Evolutionary conservation across 2,329 filamentous ascomycete species (phyloP).

Genomic region (Beauveria varroae): DNA sequence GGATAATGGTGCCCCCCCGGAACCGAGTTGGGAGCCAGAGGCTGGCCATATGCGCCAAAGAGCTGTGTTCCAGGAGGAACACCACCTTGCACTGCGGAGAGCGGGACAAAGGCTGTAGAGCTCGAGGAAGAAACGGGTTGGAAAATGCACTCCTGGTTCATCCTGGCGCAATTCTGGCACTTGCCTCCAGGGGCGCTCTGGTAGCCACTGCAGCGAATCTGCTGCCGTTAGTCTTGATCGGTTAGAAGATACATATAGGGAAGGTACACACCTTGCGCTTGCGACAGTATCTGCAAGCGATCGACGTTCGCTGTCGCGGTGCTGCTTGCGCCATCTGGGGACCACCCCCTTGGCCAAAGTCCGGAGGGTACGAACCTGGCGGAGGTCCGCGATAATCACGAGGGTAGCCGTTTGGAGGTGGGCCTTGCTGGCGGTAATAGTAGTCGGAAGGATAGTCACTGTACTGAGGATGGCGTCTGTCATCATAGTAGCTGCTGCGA

Average conservation of each 20-base stretch:
- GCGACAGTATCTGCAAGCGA: slow-evolving; percentile 53
- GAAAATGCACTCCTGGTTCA: slow-evolving; percentile 55
- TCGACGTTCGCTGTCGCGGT: slow-evolving; percentile 51
- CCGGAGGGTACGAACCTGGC: slow-evolving; percentile 25
- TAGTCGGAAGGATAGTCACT: slow-evolving; percentile 29
- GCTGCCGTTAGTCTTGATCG: neutral
- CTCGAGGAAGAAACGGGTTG: slow-evolving; percentile 50
- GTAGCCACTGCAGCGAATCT: slow-evolving; percentile 57
- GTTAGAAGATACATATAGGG: neutral
- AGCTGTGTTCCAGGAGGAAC: slow-evolving; percentile 49
- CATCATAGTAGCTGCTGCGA: slow-evolving; percentile 29
- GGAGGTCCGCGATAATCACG: slow-evolving; percentile 22
- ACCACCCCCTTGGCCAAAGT: slow-evolving; percentile 27
- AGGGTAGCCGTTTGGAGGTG: slow-evolving; percentile 22
- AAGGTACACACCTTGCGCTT: slow-evolving; percentile 45
- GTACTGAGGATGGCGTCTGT: slow-evolving; percentile 27
- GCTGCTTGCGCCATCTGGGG: slow-evolving; percentile 42
- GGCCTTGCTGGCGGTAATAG: slow-evolving; percentile 26
- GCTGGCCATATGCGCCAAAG: slow-evolving; percentile 51
- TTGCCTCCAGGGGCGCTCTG: slow-evolving; percentile 51
- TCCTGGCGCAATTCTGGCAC: slow-evolving; percentile 54
- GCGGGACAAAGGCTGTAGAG: slow-evolving; percentile 51
- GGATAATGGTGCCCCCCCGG: slow-evolving; percentile 13
- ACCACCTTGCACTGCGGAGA: slow-evolving; percentile 50
- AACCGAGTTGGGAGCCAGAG: slow-evolving; percentile 30